phyloP scores from a whole-genome alignment of 2,329 filamentous ascomycete species.

The Sporothrix mexicana region DNA sequence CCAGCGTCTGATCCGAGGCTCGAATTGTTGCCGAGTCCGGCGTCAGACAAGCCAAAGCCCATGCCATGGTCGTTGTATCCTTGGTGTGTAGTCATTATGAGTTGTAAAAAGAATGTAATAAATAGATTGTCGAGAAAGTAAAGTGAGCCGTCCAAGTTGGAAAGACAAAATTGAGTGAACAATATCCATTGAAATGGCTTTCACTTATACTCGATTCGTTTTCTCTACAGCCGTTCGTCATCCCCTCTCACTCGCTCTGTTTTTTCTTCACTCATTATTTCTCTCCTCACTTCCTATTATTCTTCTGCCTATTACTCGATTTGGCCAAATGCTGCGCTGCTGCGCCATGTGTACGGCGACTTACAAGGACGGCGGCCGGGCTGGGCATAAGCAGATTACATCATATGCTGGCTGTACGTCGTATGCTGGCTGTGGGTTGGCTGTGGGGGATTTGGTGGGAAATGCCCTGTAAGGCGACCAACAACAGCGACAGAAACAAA shows the following conservation, averaged over 20 bases:
- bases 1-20: background rate
- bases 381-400: constrained; percentile 10
- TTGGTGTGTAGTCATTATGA: background rate
- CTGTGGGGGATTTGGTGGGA: background rate
- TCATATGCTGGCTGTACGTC: background rate
- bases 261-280: background rate
- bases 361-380: background rate
- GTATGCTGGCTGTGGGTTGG: background rate
- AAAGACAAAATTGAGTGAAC: background rate
- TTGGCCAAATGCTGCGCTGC: constrained; percentile 13
- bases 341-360: background rate
- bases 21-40: background rate
- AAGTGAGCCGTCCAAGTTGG: too few relatives aligned
- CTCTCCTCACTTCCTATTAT: background rate
- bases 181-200: background rate
- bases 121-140: too few relatives aligned
- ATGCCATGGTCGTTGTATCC: background rate
- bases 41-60: background rate
- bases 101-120: background rate
- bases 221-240: background rate
- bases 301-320: background rate
- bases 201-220: background rate
- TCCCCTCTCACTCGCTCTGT: background rate
- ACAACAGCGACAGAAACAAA: constrained; percentile 9
- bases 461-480: background rate